A percentile compares a stretch with the other conserved stretches of the same genome.
These are phyloP conservation scores for Alnus glutinosa DNA, from an alignment of 306 rosid species.

Conservation along the genomic window DNA sequence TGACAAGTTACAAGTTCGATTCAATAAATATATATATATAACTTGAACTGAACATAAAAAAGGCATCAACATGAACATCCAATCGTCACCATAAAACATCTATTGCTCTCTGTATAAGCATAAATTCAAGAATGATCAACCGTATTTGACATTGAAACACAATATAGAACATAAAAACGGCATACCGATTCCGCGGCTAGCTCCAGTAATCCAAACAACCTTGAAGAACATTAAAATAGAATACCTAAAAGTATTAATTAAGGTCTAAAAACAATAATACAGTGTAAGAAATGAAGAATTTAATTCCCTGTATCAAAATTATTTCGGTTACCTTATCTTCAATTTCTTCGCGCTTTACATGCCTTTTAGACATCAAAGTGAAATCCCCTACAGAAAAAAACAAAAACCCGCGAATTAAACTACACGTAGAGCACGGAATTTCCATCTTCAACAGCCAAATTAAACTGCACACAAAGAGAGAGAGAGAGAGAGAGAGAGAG, in stretches of 20 bases:
- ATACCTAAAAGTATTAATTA: neutral
- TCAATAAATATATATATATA: neutral
- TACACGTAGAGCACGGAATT: neutral
- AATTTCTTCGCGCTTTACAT: conserved; percentile 63
- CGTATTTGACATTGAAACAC: neutral
- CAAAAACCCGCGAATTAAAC: neutral
- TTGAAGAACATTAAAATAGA: conserved; percentile 29
- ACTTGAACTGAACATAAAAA: neutral
- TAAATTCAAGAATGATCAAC: neutral
- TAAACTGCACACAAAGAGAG: neutral
- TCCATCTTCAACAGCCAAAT: neutral
- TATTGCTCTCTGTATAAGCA: neutral
- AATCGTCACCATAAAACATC: neutral
- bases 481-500: neutral
- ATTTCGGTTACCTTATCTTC: conserved; percentile 66
- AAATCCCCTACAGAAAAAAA: conserved; percentile 57
- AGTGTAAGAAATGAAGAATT: neutral
- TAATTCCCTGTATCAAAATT: neutral
- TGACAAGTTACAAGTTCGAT: neutral
- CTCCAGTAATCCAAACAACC: conserved; percentile 97
- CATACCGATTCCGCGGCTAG: conserved; percentile 96
- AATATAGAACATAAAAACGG: neutral
- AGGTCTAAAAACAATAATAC: neutral
- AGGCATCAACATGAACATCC: conserved; percentile 8
- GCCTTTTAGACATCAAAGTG: conserved; percentile 72